Percentiles rank a stretch among this genome's conserved stretches.
Conservation (phyloP, 306 rosid genomes). For the Prinsepia uniflora region DNA sequence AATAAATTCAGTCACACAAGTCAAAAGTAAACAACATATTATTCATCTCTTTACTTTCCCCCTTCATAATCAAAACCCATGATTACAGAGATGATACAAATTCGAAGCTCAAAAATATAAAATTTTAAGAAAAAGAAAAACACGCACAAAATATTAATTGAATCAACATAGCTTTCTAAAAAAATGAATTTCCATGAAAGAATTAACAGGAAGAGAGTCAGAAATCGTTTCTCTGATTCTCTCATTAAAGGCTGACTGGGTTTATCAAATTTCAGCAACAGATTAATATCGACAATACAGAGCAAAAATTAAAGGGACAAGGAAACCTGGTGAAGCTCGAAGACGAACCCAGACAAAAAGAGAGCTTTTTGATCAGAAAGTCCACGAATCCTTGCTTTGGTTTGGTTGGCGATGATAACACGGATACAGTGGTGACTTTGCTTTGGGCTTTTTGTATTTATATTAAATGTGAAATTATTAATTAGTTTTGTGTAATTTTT, state of each 20-base stretch:
- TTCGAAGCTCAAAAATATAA: neutral
- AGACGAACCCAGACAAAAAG: slow-evolving; percentile 19
- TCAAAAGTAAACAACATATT: neutral
- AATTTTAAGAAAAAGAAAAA: neutral
- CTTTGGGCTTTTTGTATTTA: neutral
- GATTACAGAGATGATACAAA: neutral
- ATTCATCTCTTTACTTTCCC: neutral
- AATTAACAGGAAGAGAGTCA: neutral
- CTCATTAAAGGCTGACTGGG: neutral
- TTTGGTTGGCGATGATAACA: slow-evolving; percentile 28
- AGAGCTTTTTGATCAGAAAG: slow-evolving; percentile 31
- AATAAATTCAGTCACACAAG: neutral
- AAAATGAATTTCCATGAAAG: neutral
- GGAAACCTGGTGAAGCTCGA: slow-evolving; percentile 24
- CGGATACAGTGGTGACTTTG: neutral
- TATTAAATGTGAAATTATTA: neutral
- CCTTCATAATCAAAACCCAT: neutral
- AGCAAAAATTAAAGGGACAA: neutral
- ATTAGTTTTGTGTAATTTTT: neutral
- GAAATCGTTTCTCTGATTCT: neutral
- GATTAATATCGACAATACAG: neutral
- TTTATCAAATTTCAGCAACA: neutral
- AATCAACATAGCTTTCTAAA: neutral
- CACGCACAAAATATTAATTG: too few species aligned
- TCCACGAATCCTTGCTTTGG: slow-evolving; percentile 26